A percentile compares a stretch with the other conserved stretches of the same genome.
These are phyloP conservation scores for Bipolaris bicolor DNA, from an alignment of 2,329 filamentous ascomycete genomes.

Conservation along the genomic window DNA sequence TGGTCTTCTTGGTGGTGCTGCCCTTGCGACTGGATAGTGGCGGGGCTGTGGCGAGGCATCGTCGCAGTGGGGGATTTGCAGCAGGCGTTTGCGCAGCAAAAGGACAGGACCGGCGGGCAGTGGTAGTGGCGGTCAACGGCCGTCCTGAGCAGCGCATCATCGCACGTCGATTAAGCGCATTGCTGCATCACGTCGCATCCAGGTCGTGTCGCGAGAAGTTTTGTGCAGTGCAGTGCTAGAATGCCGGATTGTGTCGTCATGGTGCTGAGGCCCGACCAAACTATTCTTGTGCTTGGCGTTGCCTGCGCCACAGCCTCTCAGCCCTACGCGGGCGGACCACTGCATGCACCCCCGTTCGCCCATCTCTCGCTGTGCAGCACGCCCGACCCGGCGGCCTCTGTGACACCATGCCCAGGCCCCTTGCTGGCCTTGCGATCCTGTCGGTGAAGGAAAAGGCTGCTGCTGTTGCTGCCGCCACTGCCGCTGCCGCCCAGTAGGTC, in stretches of 20 bases:
- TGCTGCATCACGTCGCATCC: conserved; percentile 33
- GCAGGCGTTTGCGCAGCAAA: conserved; percentile 17
- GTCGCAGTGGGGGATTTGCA: conserved; percentile 23
- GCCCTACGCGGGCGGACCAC: conserved; percentile 9
- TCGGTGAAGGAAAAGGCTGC: conserved; percentile 5
- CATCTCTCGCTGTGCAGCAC: conserved; percentile 2
- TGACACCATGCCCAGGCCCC: conserved; percentile 8
- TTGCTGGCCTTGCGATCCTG: neutral
- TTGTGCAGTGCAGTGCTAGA: neutral
- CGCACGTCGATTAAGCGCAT: conserved; percentile 17
- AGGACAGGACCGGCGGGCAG: conserved; percentile 27
- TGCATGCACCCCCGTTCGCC: conserved; percentile 1
- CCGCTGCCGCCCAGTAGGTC: conserved; percentile 1
- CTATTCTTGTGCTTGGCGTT: conserved; percentile 5
- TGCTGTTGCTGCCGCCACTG: neutral
- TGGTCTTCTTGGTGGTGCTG: neutral
- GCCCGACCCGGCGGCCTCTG: conserved; percentile 9
- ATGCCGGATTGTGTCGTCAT: conserved; percentile 4
- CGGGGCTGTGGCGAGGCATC: conserved; percentile 37
- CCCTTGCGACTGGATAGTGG: conserved; percentile 7
- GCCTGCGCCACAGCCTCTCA: conserved; percentile 3
- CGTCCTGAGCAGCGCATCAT: conserved; percentile 43
- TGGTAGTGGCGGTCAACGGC: conserved; percentile 27
- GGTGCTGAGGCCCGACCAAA: neutral
- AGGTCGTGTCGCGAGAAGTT: neutral